Percentiles rank a stretch among this genome's conserved stretches.
These are phyloP conservation scores for Myriosclerotinia duriaeana DNA, from an alignment of 2,329 filamentous ascomycete genomes.

Conservation along the genomic window DNA sequence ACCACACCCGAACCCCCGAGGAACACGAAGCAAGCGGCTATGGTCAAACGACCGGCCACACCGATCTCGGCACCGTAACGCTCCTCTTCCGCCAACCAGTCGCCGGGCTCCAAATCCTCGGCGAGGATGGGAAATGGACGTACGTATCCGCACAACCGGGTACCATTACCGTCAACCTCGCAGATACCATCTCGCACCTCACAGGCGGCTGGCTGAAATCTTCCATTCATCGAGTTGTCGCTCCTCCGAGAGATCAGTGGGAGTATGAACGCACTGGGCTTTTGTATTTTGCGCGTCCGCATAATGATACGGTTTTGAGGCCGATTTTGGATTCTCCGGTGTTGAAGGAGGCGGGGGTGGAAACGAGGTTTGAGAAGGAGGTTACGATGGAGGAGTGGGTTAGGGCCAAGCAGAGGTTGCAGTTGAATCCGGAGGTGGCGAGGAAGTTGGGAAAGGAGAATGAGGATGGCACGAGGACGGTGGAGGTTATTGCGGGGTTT, in stretches of 20 bases:
- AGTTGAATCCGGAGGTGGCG: slow-evolving; percentile 39
- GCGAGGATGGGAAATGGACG: slow-evolving; percentile 50
- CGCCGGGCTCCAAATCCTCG: slow-evolving; percentile 56
- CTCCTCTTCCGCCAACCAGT: slow-evolving; percentile 60
- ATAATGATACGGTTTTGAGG: slow-evolving; percentile 34
- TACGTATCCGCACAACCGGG: slow-evolving; percentile 51
- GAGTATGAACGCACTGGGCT: slow-evolving; percentile 47
- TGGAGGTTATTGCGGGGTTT: slow-evolving; percentile 43
- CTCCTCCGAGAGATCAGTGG: slow-evolving; percentile 42
- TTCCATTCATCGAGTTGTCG: slow-evolving; percentile 44
- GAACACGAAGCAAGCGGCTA: slow-evolving; percentile 48
- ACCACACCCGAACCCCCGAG: slow-evolving; percentile 50
- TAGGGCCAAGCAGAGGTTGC: slow-evolving; percentile 43
- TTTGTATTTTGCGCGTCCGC: slow-evolving; percentile 47
- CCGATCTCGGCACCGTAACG: slow-evolving; percentile 56
- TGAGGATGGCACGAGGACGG: slow-evolving; percentile 40
- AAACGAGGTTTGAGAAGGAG: slow-evolving; percentile 42
- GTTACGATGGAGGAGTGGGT: slow-evolving; percentile 50
- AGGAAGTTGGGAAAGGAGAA: slow-evolving; percentile 42
- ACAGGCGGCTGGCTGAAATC: slow-evolving; percentile 51
- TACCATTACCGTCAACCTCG: slow-evolving; percentile 53
- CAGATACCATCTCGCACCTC: slow-evolving; percentile 50
- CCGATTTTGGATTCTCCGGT: slow-evolving; percentile 41
- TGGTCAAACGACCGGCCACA: slow-evolving; percentile 52
- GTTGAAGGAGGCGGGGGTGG: slow-evolving; percentile 37